Evolutionary conservation across 2,329 filamentous ascomycete genomes (phyloP), one percentile per base, ranked within the genome.

Genomic region (Hypoxylon sp.): DNA sequence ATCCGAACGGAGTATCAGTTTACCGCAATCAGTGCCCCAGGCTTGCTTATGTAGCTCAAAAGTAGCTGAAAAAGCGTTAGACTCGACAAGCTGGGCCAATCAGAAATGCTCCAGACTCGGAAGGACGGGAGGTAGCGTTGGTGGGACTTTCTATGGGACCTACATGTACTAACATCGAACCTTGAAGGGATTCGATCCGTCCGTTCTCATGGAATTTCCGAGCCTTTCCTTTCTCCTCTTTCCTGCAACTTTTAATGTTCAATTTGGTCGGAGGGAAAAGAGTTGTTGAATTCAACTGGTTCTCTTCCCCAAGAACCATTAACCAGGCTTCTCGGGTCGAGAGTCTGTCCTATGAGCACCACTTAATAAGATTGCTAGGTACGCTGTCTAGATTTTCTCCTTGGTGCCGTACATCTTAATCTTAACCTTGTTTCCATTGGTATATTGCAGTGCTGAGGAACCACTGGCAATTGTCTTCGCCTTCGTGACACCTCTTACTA

Each of bases 1-100:
- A 66, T 69, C 68, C 59, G 62, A 44, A 65, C 63, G 69, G 66
- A 69, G 69, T 71, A 71, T 63, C 40, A 65, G 66, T 66, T 69
- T 64, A 64, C 69, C 63, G 66, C 54, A 66, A 49, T 37, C 35
- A 58, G 30, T 22, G 40, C 37, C 10, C 4, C 13, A 13, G 13
- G 33, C 33, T 13, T 13, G 11, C 20, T 46, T 42, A 61, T 20
- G 50, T 49, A 37, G 20, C 48, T 35, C 25, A 20, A 60, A 22
- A 17, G 7, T 61, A 37, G 40, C 61, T 54, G 27, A 64, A 51
- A 64, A 51, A n/a, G 17, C 25, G 60, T 60, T 69, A 57, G 66
- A 40, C 51, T 53, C 27, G 11, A 55, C 22, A 11, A 13, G 2
- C 17, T 31, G 7, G 44, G 6, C 71, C 69, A 73, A 73, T 71